Base-by-base conservation (phyloP, 1,284 basidiomycete species). In the Moesziomyces sp. region DNA sequence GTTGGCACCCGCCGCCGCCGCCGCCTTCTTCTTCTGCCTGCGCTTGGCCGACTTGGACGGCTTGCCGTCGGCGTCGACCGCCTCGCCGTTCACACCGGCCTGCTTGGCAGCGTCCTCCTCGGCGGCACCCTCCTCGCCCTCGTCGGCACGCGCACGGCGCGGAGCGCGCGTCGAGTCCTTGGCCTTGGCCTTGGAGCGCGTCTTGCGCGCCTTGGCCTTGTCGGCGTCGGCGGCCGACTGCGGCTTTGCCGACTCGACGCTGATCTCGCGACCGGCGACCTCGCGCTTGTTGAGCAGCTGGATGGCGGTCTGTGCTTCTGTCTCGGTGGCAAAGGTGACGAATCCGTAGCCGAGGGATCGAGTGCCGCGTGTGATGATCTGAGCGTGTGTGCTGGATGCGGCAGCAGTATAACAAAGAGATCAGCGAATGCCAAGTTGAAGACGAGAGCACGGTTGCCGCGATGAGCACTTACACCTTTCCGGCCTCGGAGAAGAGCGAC, bases 281-380 rank as follows among this genome's bases (percentile, higher is more conserved):
- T 80, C 75, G 30, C 72, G 69, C 67, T 82, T 79, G 80, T 82
- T 74, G 58, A 82, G 69, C 13, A 64, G 55, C 47, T 70, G 50
- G 45, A 80, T 70, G 43, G 80, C 80, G 43, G 73, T 78, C 50
- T 77, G 55, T 28, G 80, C 80, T 53, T 78, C 78, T 21, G 71
- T 58, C 44, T 77, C 75, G 55, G 78, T 64, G 58, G 74, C 53
- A 54, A 75, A 82, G 54, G 80, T 80, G 58, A 82, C 78, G 51
- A 82, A 82, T 26, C 79, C 78, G 46, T 82, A 82, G 26, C 80
- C 80, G 52, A 80, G 75, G 13, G 78, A 80, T 50, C 80, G 80
- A 47, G 78, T 79, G 59, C 80, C 80, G 58, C 80, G 76, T 30
- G 70, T 80, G 73, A 82, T 80, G 70, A 82, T 74, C 61, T 78